Percentiles rank a stretch among this genome's conserved stretches.
These are phyloP conservation scores for Phialophora tarda DNA, from an alignment of 2,329 filamentous ascomycete species.

Conservation along the genomic window DNA sequence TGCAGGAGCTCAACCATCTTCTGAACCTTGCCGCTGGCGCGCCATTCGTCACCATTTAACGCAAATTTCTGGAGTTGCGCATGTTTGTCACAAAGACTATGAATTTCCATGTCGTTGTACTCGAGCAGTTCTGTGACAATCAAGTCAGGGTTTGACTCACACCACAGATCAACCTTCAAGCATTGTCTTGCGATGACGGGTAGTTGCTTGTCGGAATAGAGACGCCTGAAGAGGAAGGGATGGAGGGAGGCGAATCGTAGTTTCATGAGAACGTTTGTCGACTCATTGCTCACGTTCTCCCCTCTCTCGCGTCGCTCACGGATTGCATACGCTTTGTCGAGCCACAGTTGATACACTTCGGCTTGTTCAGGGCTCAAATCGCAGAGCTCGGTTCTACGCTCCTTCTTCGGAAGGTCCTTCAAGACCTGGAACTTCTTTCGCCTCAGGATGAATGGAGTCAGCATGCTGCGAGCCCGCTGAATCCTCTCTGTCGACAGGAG, in stretches of 20 bases:
- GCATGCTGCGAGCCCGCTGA: slow-evolving; percentile 82
- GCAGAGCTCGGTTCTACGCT: slow-evolving; percentile 77
- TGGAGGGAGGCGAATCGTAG: slow-evolving; percentile 92
- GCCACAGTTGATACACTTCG: slow-evolving; percentile 73
- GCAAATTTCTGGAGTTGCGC: slow-evolving; percentile 60
- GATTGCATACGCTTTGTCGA: slow-evolving; percentile 66
- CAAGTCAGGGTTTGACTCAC: slow-evolving; percentile 55
- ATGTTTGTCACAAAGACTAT: slow-evolving; percentile 62
- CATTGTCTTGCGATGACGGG: slow-evolving; percentile 78
- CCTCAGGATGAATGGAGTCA: slow-evolving; percentile 92
- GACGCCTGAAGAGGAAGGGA: slow-evolving; percentile 80
- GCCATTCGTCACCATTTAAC: slow-evolving; percentile 68
- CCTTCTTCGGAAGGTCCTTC: slow-evolving; percentile 79
- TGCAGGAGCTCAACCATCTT: slow-evolving; percentile 76
- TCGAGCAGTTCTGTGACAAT: slow-evolving; percentile 61
- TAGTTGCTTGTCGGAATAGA: slow-evolving; percentile 77
- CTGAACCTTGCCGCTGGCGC: slow-evolving; percentile 82
- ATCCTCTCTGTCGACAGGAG: slow-evolving; percentile 88
- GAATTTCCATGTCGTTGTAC: slow-evolving; percentile 67
- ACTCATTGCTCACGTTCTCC: slow-evolving; percentile 60
- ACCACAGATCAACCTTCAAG: slow-evolving; percentile 68
- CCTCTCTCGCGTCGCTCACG: slow-evolving; percentile 63
- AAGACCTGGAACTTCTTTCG: slow-evolving; percentile 92
- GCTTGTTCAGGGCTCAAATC: slow-evolving; percentile 75
- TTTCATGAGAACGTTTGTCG: slow-evolving; percentile 79